phyloP scores from a whole-genome alignment of 163 green algal species.

The Picocystis sp. region DNA sequence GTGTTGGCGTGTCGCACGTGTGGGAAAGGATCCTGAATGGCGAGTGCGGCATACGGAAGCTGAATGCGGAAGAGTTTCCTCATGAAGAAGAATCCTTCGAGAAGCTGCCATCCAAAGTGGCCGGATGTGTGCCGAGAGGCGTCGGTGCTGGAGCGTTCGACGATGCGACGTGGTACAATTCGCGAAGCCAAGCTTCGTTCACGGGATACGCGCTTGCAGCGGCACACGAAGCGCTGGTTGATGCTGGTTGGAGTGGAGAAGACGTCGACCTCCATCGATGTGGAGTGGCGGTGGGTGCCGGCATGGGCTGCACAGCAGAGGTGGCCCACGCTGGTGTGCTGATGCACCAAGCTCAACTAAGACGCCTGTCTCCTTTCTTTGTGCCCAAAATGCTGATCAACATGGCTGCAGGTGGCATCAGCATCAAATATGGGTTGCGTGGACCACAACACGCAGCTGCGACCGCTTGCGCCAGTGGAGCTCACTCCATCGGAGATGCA shows the following conservation, averaged over 20 bases:
- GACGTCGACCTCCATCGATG: conserved; percentile 21
- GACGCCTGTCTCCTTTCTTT: conserved; percentile 71
- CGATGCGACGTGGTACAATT: conserved; percentile 11
- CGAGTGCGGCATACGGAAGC: conserved; percentile 27
- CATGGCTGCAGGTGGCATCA: conserved; percentile 71
- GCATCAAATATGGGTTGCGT: conserved; percentile 43
- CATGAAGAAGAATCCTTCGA: conserved; percentile 14
- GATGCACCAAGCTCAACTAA: conserved; percentile 23
- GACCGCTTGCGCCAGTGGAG: conserved; percentile 72
- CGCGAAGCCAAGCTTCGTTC: conserved; percentile 29
- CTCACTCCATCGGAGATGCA: conserved; percentile 74
- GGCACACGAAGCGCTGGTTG: conserved; percentile 22
- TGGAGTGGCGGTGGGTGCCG: conserved; percentile 69
- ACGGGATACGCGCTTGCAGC: conserved; percentile 26
- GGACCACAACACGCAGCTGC: conserved; percentile 62
- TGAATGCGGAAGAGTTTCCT: conserved; percentile 46
- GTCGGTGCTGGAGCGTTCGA: too few relatives aligned
- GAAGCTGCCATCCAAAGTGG: conserved; percentile 32
- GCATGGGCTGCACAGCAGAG: conserved; percentile 72
- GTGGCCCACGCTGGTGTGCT: conserved; percentile 47
- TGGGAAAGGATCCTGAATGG: conserved; percentile 53
- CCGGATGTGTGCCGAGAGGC: conserved; percentile 5
- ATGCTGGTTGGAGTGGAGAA: conserved; percentile 33
- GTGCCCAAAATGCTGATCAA: conserved; percentile 80
- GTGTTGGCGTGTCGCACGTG: conserved; percentile 25